Percentiles rank a stretch among this genome's conserved stretches.
Conservation (phyloP, 371 early-diverging fungal genomes). For the Rhizomucor pusillus region DNA sequence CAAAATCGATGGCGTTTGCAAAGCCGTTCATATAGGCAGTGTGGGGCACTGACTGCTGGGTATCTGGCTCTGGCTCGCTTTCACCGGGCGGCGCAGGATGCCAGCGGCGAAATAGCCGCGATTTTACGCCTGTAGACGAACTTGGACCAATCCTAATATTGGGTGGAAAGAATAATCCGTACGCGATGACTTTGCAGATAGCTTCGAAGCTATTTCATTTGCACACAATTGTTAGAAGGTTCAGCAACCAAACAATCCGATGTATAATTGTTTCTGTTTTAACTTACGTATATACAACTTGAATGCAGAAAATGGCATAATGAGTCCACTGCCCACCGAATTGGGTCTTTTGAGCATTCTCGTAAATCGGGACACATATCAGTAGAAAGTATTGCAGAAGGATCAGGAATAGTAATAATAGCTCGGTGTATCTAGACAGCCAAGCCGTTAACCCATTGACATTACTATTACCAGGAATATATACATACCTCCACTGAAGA, state of each 20-base stretch:
- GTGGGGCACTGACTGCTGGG: conserved; percentile 15
- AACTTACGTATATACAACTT: conserved; percentile 50
- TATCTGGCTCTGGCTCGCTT: not conserved
- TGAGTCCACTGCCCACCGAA: conserved; percentile 56
- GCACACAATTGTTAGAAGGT: no score
- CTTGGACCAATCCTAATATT: conserved; percentile 5
- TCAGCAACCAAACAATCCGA: no score
- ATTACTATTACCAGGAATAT: not conserved
- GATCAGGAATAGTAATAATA: conserved; percentile 42
- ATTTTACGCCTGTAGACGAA: no score
- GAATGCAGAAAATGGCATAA: conserved; percentile 44
- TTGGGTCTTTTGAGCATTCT: conserved; percentile 36
- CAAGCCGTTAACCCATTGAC: no score
- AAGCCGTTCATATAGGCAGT: conserved; percentile 38
- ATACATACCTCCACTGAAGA: conserved; percentile 37
- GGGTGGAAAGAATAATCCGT: conserved; percentile 46
- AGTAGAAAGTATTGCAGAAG: conserved; percentile 55
- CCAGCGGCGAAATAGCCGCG: no score
- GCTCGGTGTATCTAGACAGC: conserved; percentile 41
- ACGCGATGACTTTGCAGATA: conserved; percentile 38
- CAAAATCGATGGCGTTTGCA: conserved; percentile 46
- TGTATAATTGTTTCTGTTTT: not conserved
- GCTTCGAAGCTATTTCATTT: conserved; percentile 24
- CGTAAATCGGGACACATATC: conserved; percentile 46
- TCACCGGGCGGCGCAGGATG: no score